Evolutionary conservation across 495 filamentous ascomycete species (phyloP), one percentile per base, ranked within the genome.

Genomic region (Penicillium flavigenum): DNA sequence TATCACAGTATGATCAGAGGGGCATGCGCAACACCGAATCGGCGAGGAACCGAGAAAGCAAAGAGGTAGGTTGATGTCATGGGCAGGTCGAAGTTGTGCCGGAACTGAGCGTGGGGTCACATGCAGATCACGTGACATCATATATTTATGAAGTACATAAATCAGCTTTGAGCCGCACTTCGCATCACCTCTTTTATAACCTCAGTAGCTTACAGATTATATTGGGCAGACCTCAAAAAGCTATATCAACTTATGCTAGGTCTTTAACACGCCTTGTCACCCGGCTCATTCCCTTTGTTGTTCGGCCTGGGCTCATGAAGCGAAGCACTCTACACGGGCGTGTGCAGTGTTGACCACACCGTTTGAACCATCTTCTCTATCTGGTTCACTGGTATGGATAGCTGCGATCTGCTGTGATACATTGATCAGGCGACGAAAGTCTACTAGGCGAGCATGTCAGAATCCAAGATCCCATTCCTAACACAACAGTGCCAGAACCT

Each of bases 61-160:
- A 22, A 36, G 22, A 39, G 32, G 53, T 27, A 36, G 44, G 43
- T 55, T 55, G 53, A 55, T 55, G 53, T 55, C 53, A 47, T 47
- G 53, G 22, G 31, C 6, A 55, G 9, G 53, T 47, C 8, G 53
- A 55, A 47, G 43, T 53, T 47, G 53, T 46, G n/a, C 27, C 42
- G 42, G 43, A 47, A 36, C 29, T 41, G 32, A 29, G 44, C 43
- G 53, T 46, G 53, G 53, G 29, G 53, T 55, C 53, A 55, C 53
- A 47, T 55, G 53, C 0, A 16, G 7, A 14, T 47, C 53, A 55
- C 34, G 53, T 55, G 53, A 9, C 8, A 16, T 22, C 6, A 31
- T 34, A 14, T 54, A 12, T 32, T 16, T 36, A 26, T 12, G 19
- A 45, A 22, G 41, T 36, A 45, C 12, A 27, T 16, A 36, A 32